These are phyloP conservation scores for Hypoxylon fragiforme DNA, from an alignment of 495 filamentous ascomycete genomes.

Conservation along the genomic window DNA sequence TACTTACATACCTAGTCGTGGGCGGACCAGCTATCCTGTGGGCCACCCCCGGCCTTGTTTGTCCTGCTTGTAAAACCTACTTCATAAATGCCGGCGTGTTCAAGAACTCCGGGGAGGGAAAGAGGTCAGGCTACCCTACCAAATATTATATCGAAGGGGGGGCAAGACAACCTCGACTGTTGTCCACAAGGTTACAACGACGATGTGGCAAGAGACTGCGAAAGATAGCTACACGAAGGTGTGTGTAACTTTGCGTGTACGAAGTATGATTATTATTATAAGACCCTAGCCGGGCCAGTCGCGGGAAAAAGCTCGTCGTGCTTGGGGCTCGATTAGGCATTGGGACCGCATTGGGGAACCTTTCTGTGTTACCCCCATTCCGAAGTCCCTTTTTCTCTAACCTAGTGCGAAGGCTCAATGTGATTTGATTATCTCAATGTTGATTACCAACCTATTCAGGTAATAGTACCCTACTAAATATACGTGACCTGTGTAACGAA, in stretches of 20 bases:
- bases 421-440: slow-evolving; percentile 17
- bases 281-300: slow-evolving; percentile 23
- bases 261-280: too few species aligned
- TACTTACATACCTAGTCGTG: slow-evolving; percentile 15
- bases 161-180: not conserved
- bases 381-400: not conserved
- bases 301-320: slow-evolving; percentile 11
- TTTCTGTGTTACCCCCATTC: slow-evolving; percentile 14
- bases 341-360: slow-evolving; percentile 14
- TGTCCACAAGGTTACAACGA: slow-evolving; percentile 13
- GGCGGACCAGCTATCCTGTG: slow-evolving; percentile 31
- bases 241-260: not conserved
- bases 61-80: slow-evolving; percentile 17
- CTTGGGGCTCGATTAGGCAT: slow-evolving; percentile 20
- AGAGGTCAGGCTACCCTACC: slow-evolving; percentile 17
- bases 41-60: slow-evolving; percentile 30
- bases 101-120: slow-evolving; percentile 14
- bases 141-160: too few species aligned
- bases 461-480: not conserved
- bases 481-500: slow-evolving; percentile 31
- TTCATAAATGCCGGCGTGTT: slow-evolving; percentile 28
- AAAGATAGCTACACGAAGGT: not conserved
- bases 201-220: slow-evolving; percentile 1
- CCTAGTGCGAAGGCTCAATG: not conserved
- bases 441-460: too few species aligned